These are phyloP conservation scores for Lycium barbarum DNA, from an alignment of 257 asterid species.

Conservation along the genomic window DNA sequence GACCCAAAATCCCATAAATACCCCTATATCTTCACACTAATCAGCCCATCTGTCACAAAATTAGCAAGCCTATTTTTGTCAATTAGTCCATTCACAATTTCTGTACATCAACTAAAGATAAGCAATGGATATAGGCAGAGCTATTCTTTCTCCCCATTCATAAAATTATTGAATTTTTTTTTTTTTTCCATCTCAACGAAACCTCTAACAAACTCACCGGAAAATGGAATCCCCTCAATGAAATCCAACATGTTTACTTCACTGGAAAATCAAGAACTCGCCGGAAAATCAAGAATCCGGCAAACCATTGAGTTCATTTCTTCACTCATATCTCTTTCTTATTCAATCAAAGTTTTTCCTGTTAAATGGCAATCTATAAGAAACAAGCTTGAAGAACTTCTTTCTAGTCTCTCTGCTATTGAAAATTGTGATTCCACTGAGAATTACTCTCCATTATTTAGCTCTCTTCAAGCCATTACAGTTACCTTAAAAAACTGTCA, in stretches of 20 bases:
- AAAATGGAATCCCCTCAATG: too few relatives aligned
- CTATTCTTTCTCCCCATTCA: slow-evolving; percentile 39
- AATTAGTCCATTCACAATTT: slow-evolving; percentile 34
- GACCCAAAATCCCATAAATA: not conserved
- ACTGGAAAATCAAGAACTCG: slow-evolving; percentile 2
- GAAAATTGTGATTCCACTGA: slow-evolving; percentile 61
- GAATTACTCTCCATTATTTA: slow-evolving; percentile 50
- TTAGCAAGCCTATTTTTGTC: slow-evolving; percentile 7
- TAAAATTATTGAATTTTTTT: slow-evolving; percentile 40
- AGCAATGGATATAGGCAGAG: slow-evolving; percentile 26
- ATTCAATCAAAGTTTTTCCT: slow-evolving; percentile 68
- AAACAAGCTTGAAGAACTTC: slow-evolving; percentile 73
- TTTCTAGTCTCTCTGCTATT: slow-evolving; percentile 66
- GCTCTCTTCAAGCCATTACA: slow-evolving; percentile 57
- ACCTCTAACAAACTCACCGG: slow-evolving; percentile 36
- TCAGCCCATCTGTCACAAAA: not conserved
- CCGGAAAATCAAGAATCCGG: slow-evolving; percentile 42
- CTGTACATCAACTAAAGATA: slow-evolving; percentile 42
- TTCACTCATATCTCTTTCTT: slow-evolving; percentile 65
- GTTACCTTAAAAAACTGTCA: slow-evolving; percentile 54
- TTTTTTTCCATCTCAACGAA: slow-evolving; percentile 10
- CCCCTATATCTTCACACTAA: not conserved
- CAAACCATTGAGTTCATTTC: slow-evolving; percentile 55
- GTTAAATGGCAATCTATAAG: slow-evolving; percentile 71
- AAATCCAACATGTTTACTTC: slow-evolving; percentile 42